Evolutionary conservation across 805 yeast species (phyloP), one percentile per base, ranked within the genome.

Genomic region (Ogataea saltuana): DNA sequence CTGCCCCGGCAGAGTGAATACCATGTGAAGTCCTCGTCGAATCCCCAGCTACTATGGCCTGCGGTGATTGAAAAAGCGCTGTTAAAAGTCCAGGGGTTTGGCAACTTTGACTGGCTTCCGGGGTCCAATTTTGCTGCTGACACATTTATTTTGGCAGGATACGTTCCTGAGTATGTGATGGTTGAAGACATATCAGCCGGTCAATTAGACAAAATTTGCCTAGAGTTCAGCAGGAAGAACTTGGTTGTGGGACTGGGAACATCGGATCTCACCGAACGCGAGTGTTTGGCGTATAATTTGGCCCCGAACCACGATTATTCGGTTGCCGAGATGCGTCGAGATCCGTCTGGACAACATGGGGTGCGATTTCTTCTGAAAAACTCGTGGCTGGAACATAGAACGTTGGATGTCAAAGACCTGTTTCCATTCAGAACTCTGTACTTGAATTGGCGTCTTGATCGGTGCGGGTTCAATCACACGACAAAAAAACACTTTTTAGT

Each of bases 41-140:
- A 69, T 44, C 58, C 52, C 3, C 25, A 48, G 1, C 50, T 77
- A 3, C 51, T 60, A 4, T 82, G 88, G 85, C 90, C 90, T 0
- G 84, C 87, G 0, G 51, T 87, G n/a, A 50, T 86, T 1, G 96
- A 89, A 60, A 81, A 85, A 53, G 93, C 95, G 0, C 85, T 78
- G 55, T 65, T 88, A 45, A 77, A 78, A 52, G 59, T 83, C 0
- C 18, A 55, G 17, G 52, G 51, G 61, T 72, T 63, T 1, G 64
- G 68, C 2, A 46, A 61, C 20, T 84, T 88, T 3, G 83, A 83
- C 53, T 67, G 68, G n/a, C 76, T 80, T 35, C 55, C 59, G 1
- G 97, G 97, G 0, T 87, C 96, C 0, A 87, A 88, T 58, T 78
- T 86, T 55, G 84, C 85, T 2, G 67, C 73, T 11, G 96, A 86